Percentiles rank a stretch among this genome's conserved stretches.
These are phyloP conservation scores for Metschnikowia aberdeeniae DNA, from an alignment of 805 yeast species.

Conservation along the genomic window DNA sequence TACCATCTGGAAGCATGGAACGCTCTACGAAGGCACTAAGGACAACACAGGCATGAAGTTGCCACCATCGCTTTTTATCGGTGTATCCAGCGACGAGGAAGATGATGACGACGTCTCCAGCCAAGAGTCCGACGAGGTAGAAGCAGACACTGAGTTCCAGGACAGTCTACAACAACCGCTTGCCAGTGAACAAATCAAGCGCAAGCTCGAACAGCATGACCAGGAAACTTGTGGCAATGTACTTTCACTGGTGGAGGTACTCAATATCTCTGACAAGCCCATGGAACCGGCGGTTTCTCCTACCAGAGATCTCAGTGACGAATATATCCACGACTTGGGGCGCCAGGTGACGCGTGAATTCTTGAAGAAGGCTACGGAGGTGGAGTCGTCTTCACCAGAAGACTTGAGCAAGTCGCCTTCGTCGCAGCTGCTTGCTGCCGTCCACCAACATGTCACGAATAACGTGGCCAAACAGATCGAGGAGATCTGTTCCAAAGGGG, in stretches of 20 bases:
- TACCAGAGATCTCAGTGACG: conserved; percentile 3
- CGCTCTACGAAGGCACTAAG: conserved; percentile 19
- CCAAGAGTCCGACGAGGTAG: not conserved
- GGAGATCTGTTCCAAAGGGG: conserved; percentile 8
- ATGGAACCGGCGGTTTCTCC: not conserved
- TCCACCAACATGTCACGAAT: conserved; percentile 27
- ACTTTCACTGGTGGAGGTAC: conserved; percentile 1
- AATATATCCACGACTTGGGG: conserved; percentile 31
- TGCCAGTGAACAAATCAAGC: conserved; percentile 1
- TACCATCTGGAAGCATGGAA: conserved; percentile 36
- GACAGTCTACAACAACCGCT: not conserved
- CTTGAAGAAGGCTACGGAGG: conserved; percentile 30
- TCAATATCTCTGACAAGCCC: not conserved
- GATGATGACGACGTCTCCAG: not conserved
- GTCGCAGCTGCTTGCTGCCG: conserved; percentile 19
- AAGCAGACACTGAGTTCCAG: not conserved
- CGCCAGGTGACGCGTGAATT: conserved; percentile 31
- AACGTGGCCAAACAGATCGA: conserved; percentile 30
- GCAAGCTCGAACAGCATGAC: not conserved
- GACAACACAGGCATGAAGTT: conserved; percentile 10
- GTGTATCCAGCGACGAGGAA: not conserved
- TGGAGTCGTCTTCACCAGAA: conserved; percentile 18
- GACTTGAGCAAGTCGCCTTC: conserved; percentile 7
- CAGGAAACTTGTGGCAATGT: not conserved
- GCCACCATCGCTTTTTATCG: not conserved